Evolutionary conservation across 2,329 filamentous ascomycete genomes (phyloP), one percentile per base, ranked within the genome.

Genomic region (Calonectria naviculata): DNA sequence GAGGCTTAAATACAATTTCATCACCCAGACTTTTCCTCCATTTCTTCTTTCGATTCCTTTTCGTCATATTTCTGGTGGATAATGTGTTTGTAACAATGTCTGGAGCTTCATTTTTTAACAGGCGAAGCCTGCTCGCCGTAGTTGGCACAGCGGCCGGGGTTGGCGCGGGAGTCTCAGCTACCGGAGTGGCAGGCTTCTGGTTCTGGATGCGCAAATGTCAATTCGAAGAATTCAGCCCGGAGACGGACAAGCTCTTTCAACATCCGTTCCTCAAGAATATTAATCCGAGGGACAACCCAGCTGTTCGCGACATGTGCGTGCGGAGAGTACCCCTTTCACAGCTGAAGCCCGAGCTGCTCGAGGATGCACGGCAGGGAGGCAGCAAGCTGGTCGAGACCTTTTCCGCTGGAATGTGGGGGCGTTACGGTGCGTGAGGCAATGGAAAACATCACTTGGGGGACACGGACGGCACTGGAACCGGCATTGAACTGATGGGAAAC

Each of bases 271-370:
- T 76, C 2, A 73, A 70, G 46, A 44, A 73, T 19, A 67, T 65
- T 0, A 76, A 76, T 15, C 75, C 73, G 0, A 75, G 73, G 65
- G 62, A 75, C 7, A 76, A 76, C 24, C 73, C 75, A 0, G 58
- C 28, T 0, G 72, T 75, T 3, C 44, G 67, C 9, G 75, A 76
- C 28, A 76, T 71, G 0, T 74, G 73, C 2, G 75, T 76, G 13
- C 68, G 71, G 10, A 65, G 63, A 2, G 60, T 76, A 0, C 46
- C 74, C 0, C 75, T 75, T 13, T 34, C 62, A 0, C 66, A 64
- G 9, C 19, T 76, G 1, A 64, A 70, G 4, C 44, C 36, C 3
- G 21, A 28, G 0, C 28, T 76, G 1, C 8, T 75, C 4, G 46
- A 76, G 2, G 67, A 76, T 56, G 71, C 73, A 1, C 52, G 13